Conservation (phyloP, 805 yeast species). For the Barnettozyma sucrosica region DNA sequence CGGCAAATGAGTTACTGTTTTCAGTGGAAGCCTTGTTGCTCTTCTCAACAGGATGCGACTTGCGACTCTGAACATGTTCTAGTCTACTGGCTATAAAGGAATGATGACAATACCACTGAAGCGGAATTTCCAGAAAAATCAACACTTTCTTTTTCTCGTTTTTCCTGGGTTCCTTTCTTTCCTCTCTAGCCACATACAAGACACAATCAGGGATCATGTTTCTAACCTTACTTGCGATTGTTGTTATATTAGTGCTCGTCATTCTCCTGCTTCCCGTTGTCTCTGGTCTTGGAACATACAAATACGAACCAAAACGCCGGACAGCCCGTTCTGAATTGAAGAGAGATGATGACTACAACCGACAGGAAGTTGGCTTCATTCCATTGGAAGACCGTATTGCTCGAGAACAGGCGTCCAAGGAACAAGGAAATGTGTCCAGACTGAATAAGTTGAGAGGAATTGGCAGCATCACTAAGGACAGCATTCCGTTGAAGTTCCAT, state of each 20-base stretch:
- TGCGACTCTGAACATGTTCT: constrained; percentile 1
- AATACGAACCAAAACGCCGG: constrained; percentile 15
- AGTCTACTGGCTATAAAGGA: background rate
- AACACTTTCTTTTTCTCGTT: background rate
- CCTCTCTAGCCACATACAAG: background rate
- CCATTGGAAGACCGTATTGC: constrained; percentile 21
- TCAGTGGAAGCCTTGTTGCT: background rate
- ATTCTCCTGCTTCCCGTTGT: constrained; percentile 41
- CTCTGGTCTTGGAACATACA: constrained; percentile 43
- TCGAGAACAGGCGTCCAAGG: constrained; percentile 9
- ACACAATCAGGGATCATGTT: background rate
- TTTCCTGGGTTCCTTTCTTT: too few relatives aligned
- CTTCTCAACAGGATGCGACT: background rate
- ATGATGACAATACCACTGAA: too few relatives aligned
- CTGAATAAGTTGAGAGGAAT: constrained; percentile 11
- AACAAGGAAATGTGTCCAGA: constrained; percentile 10
- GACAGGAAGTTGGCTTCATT: constrained; percentile 11
- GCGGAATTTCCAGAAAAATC: background rate
- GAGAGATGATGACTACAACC: background rate
- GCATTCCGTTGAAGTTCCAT: constrained; percentile 21
- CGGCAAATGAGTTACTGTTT: background rate
- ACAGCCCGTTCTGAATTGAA: background rate
- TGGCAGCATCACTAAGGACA: constrained; percentile 16
- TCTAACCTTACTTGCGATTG: constrained; percentile 31
- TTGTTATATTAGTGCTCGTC: constrained; percentile 36